Evolutionary conservation across 768 basidiomycete species (phyloP).

Genomic region (Amanita thiersii): DNA sequence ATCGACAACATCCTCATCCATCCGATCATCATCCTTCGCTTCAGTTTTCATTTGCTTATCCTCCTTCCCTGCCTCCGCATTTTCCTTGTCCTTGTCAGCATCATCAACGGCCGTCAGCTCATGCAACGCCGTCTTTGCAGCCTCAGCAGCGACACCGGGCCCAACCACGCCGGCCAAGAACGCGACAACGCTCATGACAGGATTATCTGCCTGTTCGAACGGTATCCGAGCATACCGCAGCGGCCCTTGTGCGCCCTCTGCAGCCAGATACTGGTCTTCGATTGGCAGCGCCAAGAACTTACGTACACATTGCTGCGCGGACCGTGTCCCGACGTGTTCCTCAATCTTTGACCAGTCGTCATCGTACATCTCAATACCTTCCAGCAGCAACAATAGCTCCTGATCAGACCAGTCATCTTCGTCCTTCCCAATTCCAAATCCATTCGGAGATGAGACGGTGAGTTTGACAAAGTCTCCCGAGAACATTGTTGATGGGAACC

Average conservation of each 20-base stretch:
- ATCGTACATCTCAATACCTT: conserved; percentile 96
- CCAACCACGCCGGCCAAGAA: conserved; percentile 91
- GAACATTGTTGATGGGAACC: conserved; percentile 95
- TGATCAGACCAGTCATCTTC: conserved; percentile 83
- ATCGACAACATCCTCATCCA: conserved; percentile 32
- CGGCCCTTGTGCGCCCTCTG: conserved; percentile 69
- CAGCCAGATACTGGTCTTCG: conserved; percentile 85
- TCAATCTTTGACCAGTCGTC: conserved; percentile 94
- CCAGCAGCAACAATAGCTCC: conserved; percentile 82
- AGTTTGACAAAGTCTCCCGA: conserved; percentile 95
- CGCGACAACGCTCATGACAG: conserved; percentile 97
- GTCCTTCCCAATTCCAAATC: conserved; percentile 23
- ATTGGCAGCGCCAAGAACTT: conserved; percentile 96
- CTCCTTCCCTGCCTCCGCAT: conserved; percentile 21
- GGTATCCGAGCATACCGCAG: conserved; percentile 75
- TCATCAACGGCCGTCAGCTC: conserved; percentile 62
- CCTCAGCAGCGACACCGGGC: conserved; percentile 86
- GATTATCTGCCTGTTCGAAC: conserved; percentile 93
- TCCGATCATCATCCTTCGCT: conserved; percentile 35
- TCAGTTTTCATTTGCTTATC: conserved; percentile 19
- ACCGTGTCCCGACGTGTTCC: conserved; percentile 87
- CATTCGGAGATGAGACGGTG: conserved; percentile 31
- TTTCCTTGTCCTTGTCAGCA: conserved; percentile 23
- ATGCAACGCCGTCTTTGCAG: conserved; percentile 84
- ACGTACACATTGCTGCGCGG: conserved; percentile 90